Base-by-base conservation (phyloP, 768 basidiomycete species). In the Boletus fagicola region DNA sequence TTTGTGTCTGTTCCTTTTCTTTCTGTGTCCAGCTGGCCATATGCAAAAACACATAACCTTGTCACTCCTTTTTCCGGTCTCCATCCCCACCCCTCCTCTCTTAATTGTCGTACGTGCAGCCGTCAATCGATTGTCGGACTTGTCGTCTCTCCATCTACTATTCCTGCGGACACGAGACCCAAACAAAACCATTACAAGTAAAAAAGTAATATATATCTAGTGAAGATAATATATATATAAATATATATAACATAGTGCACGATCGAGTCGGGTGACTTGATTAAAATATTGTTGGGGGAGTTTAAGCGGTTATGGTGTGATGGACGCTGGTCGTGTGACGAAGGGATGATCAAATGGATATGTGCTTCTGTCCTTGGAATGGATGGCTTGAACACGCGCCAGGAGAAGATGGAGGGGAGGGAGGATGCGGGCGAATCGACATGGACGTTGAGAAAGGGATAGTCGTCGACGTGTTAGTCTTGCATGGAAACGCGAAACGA, bases 1-100 rank as follows among this genome's bases (percentile, higher is more conserved):
- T 61, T 73, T 67, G 59, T 51, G 59, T 44, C 22, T 46, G n/a
- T 15, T 39, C 20, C 39, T 15, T 48, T 45, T 58, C 12, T 26
- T 40, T 26, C 28, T 52, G 53, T 59, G 52, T 59, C n/a, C 49
- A 57, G 52, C 60, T 51, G 39, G 56, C 52, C 36, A 54, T 49
- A 59, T 51, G 48, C 44, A 59, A 67, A 60, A 61, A 45, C 62
- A 35, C 57, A 48, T 30, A 24, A 51, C 49, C 47, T 18, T 26
- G 51, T 46, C 66, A 4, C 44, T 66, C 57, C 5, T 61, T 63
- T 35, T 11, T 49, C 4, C 5, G 24, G 9, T 20, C 44, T 15
- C 30, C 10, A n/a, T 10, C 15, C 30, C 20, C 38, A 2, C 8
- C 6, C 18, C 31, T 5, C 16, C 10, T 4, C 20, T n/a, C n/a